A percentile compares a stretch with the other conserved stretches of the same genome.
These are phyloP conservation scores for Gnetum montanum DNA, from an alignment of 75 land plant species.

Conservation along the genomic window DNA sequence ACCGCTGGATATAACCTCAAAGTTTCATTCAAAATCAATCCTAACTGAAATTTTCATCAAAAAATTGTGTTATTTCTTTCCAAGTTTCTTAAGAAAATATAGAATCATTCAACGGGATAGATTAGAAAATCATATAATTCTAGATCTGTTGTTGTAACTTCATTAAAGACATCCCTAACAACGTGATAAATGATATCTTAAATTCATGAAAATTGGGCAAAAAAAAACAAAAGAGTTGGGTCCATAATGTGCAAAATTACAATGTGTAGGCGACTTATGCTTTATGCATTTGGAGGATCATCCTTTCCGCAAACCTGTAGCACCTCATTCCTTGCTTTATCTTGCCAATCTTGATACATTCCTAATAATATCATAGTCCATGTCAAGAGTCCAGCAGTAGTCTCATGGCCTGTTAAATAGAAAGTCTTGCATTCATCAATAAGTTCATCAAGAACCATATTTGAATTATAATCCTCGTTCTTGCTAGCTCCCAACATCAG, in stretches of 20 bases:
- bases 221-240: not conserved
- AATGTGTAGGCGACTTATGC: conserved; percentile 36
- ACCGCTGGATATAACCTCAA: conserved; percentile 41
- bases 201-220: not conserved
- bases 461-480: not conserved
- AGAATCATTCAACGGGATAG: not conserved
- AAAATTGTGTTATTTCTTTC: not conserved
- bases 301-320: conserved; percentile 21
- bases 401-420: conserved; percentile 56
- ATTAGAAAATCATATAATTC: not conserved
- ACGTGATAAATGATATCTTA: not conserved
- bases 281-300: conserved; percentile 18
- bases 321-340: conserved; percentile 40
- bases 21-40: conserved; percentile 39
- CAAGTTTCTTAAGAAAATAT: not conserved
- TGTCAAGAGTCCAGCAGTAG: conserved; percentile 16
- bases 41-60: conserved; percentile 20
- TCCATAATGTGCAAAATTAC: conserved; percentile 19
- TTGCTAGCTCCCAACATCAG: not conserved
- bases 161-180: not conserved
- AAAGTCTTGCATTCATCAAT: conserved; percentile 46
- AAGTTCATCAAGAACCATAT: conserved; percentile 24
- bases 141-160: not conserved
- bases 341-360: conserved; percentile 53
- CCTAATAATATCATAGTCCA: conserved; percentile 44